Evolutionary conservation across 1,284 basidiomycete species (phyloP).

Genomic region (Microbotryum silenes-acaulis): DNA sequence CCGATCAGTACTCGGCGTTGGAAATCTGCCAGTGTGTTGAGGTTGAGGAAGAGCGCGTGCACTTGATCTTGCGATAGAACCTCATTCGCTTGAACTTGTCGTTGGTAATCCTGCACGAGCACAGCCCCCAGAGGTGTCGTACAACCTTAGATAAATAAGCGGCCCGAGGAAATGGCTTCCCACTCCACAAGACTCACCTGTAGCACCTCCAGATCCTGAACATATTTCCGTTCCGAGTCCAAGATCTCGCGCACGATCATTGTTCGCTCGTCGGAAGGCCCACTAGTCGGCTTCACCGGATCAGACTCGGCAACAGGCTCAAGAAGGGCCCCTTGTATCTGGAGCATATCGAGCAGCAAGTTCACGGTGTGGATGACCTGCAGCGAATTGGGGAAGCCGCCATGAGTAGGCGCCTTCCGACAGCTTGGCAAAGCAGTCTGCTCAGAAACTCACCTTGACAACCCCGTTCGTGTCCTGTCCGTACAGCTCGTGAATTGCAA

Average conservation of each 20-base stretch:
- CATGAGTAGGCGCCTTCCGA: not conserved
- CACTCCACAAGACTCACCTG: conserved; percentile 53
- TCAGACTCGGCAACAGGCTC: conserved; percentile 11
- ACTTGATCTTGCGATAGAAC: conserved; percentile 89
- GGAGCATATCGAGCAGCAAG: conserved; percentile 72
- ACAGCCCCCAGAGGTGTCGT: conserved; percentile 8
- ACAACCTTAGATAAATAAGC: conserved; percentile 10
- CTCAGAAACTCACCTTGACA: conserved; percentile 63
- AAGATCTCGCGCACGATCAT: conserved; percentile 80
- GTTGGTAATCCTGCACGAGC: conserved; percentile 40
- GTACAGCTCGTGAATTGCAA: conserved; percentile 63
- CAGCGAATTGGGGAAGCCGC: not conserved
- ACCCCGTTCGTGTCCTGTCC: conserved; percentile 87
- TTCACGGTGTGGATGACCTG: conserved; percentile 89
- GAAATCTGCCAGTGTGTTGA: conserved; percentile 93
- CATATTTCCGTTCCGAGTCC: conserved; percentile 93
- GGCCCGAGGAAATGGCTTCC: no score
- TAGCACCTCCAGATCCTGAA: conserved; percentile 96
- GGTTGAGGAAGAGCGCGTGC: conserved; percentile 88
- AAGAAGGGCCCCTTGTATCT: conserved; percentile 57
- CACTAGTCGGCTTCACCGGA: conserved; percentile 21
- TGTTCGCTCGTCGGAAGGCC: conserved; percentile 52
- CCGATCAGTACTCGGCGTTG: conserved; percentile 94
- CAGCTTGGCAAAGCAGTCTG: not conserved
- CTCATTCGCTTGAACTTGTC: conserved; percentile 61